Percentiles rank a stretch among this genome's conserved stretches.
Conservation (phyloP, 169 alveolate genomes). For the Cryptosporidium ryanae region DNA sequence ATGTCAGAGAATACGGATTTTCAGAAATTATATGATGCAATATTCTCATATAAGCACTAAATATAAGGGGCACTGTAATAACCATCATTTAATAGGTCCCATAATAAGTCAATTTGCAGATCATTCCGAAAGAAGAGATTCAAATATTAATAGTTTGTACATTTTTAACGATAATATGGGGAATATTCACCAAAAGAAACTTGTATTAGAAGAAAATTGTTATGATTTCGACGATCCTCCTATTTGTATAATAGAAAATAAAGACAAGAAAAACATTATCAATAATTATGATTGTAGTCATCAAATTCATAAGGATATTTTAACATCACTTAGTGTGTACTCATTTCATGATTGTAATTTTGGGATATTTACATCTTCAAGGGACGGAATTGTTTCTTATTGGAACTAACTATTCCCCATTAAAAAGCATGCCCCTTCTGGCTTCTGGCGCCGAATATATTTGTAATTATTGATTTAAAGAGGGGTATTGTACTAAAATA, state of each 20-base stretch:
- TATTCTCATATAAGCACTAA: background rate
- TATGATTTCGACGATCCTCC: background rate
- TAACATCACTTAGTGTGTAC: constrained; percentile 37
- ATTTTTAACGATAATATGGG: constrained; percentile 48
- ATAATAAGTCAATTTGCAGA: background rate
- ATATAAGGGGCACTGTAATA: background rate
- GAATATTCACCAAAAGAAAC: constrained; percentile 28
- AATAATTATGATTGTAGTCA: background rate
- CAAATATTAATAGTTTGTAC: background rate
- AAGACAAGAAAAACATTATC: background rate
- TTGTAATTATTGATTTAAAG: background rate
- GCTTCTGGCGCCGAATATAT: background rate
- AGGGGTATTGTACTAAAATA: background rate
- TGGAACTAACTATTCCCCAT: constrained; percentile 37
- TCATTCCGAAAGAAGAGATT: too few species aligned
- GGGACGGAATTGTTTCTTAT: constrained; percentile 69
- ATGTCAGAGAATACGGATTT: constrained; percentile 16
- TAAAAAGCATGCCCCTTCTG: background rate
- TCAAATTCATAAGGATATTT: constrained; percentile 18
- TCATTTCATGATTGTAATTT: constrained; percentile 2
- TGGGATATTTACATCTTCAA: constrained; percentile 52
- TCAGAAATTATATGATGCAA: constrained; percentile 36
- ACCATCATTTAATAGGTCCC: constrained; percentile 30
- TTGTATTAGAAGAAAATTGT: background rate
- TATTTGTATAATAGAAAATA: constrained; percentile 15